These are phyloP conservation scores for Gnetum montanum DNA, from an alignment of 75 land plant species.

Conservation along the genomic window DNA sequence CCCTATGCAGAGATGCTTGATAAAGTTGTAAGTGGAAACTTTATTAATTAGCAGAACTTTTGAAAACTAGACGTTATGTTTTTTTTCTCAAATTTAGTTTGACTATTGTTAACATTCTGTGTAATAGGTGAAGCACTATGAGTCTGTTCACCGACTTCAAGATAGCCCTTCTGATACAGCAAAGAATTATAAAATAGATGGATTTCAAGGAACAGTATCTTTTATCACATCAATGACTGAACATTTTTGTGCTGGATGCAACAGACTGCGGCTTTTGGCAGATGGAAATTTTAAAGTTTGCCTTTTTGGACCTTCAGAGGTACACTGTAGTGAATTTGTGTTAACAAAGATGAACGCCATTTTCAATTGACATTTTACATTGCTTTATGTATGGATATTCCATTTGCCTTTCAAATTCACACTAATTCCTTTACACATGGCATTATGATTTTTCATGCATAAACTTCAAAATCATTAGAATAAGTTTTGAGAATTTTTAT, in stretches of 20 bases:
- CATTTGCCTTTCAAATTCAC: too few relatives aligned
- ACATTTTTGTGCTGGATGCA: slow-evolving; percentile 96
- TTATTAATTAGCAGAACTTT: too few relatives aligned
- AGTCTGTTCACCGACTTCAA: slow-evolving; percentile 42
- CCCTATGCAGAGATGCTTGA: slow-evolving; percentile 85
- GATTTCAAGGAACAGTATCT: slow-evolving; percentile 70
- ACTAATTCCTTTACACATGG: too few relatives aligned
- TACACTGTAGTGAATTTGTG: slow-evolving; percentile 2
- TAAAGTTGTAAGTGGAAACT: slow-evolving; percentile 66
- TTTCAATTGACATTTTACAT: neutral
- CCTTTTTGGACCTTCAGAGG: slow-evolving; percentile 98
- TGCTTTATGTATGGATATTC: too few relatives aligned
- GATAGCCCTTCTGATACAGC: slow-evolving; percentile 91
- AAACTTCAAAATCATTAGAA: too few relatives aligned
- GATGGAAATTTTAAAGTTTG: slow-evolving; percentile 99
- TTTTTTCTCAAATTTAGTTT: neutral
- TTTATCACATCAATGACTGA: slow-evolving; percentile 98
- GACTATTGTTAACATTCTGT: slow-evolving; percentile 1
- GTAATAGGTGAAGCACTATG: slow-evolving; percentile 42
- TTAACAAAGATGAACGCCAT: neutral
- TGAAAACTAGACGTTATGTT: neutral
- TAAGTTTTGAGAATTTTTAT: too few relatives aligned
- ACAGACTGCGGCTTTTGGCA: slow-evolving; percentile 86
- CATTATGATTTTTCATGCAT: too few relatives aligned
- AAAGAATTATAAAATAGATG: slow-evolving; percentile 77